Base-by-base conservation (phyloP, 257 asterid genomes). In the Primulina huaijiensis region DNA sequence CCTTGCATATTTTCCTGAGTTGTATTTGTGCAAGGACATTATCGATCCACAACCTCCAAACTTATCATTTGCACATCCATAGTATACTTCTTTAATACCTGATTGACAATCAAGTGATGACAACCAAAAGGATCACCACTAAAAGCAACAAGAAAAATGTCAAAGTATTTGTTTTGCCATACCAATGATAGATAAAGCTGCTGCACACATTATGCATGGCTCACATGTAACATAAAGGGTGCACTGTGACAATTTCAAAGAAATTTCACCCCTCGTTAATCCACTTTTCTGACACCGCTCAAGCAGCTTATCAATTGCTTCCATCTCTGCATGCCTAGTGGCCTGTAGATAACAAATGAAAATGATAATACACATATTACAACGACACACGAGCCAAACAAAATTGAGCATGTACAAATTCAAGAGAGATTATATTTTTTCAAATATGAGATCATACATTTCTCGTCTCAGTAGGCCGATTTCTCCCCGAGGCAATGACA, bases 41-140 rank as follows among this genome's bases (percentile, higher is more conserved):
- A 91, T 79, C 4, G 97, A 94, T 74, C 99, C 97, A 81, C 97
- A 94, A 50, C 96, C 97, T 73, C 99, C 99, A 61, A 94, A 94
- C 80, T 88, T 94, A 72, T 94, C 99, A 78, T 94, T 91, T 62
- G 81, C 88, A 76, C 99, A 94, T 59, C 97, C 97, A 75, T 83
- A 89, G 75, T 73, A 89, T 64, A 87, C 95, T 78, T 87, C 89
- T 70, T 80, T 79, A 67, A 88, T 78, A 68, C 96, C 93, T 86
- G 81, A 67, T 67, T 27, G 58, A 58, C 74, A 50, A 76, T 73
- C 75, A 71, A 37, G 58, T 33, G 52, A 65, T 67, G 75, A 62
- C 16, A 25, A 29, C 38, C 20, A n/a, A 70, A 71, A 59, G 72
- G 72, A 56, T 64, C 46, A 57, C 72, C 30, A 70, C 27, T 62